phyloP scores from a whole-genome alignment of 108 stramenopile species.

The Nitzschia sp. region DNA sequence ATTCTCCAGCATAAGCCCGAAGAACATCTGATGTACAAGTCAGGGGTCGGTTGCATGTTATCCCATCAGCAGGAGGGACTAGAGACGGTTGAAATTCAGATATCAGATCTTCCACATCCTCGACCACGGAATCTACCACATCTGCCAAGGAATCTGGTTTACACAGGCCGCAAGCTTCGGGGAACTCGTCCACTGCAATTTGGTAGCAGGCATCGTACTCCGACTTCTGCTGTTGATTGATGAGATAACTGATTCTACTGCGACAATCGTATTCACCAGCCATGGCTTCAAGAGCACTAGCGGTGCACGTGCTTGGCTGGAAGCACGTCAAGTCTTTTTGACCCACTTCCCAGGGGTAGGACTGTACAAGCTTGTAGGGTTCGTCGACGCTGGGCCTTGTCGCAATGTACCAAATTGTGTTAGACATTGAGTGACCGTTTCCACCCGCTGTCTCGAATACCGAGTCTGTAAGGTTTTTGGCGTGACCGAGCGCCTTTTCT shows the following conservation, averaged over 20 bases:
- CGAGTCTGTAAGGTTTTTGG: constrained; percentile 31
- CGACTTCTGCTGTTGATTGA: constrained; percentile 14
- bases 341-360: constrained; percentile 4
- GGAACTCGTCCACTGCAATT: constrained; percentile 10
- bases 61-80: neutral
- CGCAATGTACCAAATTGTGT: constrained; percentile 71
- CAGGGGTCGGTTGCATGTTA: neutral
- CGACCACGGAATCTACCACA: too few species aligned
- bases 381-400: constrained; percentile 46
- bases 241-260: constrained; percentile 59
- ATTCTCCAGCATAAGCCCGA: constrained; percentile 37
- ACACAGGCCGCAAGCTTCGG: constrained; percentile 9
- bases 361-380: neutral
- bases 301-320: constrained; percentile 50
- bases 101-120: neutral
- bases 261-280: constrained; percentile 54
- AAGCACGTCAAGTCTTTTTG: constrained; percentile 30
- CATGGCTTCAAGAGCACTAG: constrained; percentile 33
- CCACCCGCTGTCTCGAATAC: constrained; percentile 66
- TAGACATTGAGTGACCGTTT: constrained; percentile 64
- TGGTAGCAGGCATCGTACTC: constrained; percentile 9
- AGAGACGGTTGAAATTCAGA: neutral
- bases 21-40: constrained; percentile 51
- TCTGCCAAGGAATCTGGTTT: constrained; percentile 12
- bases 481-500: constrained; percentile 52